Evolutionary conservation across 139 green algal species (phyloP), one percentile per base, ranked within the genome.

Genomic region (Chlorella sp.): DNA sequence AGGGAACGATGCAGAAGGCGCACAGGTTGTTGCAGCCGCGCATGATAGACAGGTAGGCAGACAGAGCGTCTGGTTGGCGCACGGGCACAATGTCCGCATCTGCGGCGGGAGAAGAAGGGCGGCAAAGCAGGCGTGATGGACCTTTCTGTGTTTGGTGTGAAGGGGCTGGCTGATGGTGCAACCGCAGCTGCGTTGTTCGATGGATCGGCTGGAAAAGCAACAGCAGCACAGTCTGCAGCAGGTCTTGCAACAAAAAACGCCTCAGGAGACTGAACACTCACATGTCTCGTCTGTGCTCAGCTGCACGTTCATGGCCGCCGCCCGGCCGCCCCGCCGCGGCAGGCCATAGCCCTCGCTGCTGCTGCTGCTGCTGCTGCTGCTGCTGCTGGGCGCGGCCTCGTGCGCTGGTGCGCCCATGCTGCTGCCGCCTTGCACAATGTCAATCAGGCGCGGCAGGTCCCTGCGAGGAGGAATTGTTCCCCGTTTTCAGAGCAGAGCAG

Each of bases 1-100:
- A 97, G n/a, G 95, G 94, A 63, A 98, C 95, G n/a, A 98, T 94
- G 89, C 95, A 98, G 89, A 97, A 98, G 65, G 90, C 80, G 88
- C 96, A 86, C 60, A 56, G 94, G 90, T 98, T 98, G 91, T 97
- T 95, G 91, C 96, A 98, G 32, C 96, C 96, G 2, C 96, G 85
- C 94, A 97, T 98, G 90, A 98, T 95, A 74, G 86, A 93, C 11
- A 98, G 81, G 81, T 94, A 97, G 1, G 95, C 94, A 6, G 83
- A 88, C 0, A 69, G 74, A 7, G 68, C 74, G 60, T 88, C 89
- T 2, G 55, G 71, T 17, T 84, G 72, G 20, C 95, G 85, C 28
- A 98, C 74, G 28, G 95, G 96, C 63, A 91, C 84, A 28, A 98
- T 85, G 89, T 98, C 95, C 9, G 94, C 95, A 98, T n/a, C 60